Base-by-base conservation (phyloP, 2,329 filamentous ascomycete species). In the Bisporella sp. region DNA sequence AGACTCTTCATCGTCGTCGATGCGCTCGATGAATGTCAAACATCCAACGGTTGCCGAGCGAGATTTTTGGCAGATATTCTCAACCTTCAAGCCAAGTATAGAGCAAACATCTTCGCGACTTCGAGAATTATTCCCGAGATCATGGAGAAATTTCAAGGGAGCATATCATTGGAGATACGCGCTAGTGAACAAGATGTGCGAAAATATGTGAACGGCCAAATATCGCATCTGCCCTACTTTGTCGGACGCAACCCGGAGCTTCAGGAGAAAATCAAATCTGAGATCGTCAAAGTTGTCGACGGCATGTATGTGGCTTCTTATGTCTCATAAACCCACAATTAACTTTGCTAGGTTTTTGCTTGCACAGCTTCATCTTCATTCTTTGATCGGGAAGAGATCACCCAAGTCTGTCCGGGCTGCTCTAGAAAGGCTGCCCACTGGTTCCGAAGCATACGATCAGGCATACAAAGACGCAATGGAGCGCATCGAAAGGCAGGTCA, bases 401-500 rank as follows among this genome's bases (percentile, higher is more conserved):
- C 31, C 44, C 0, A 67, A 64, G 28, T 56, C 56, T 3, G 54
- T 72, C 11, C 51, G 51, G 33, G 45, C 42, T 4, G 54, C 63
- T 6, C 51, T 73, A 4, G 33, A 57, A 33, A 55, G 47, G 0
- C 49, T 73, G 0, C 54, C 62, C 0, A 61, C 43, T 40, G 65
- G 60, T 13, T 50, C 54, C 5, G 28, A 44, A 3, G 53, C 43
- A 31, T 55, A 52, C 12, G 58, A 71, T 8, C 4, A 55, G 9
- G 68, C 69, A 0, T 80, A 79, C 39, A 49, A 65, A 0, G 53
- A 68, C 0, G 67, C 69, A 0, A 71, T 77, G 61, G 35, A 68
- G 2, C 61, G 72, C 28, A 45, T 67, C 31, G 35, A 47, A 42
- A 30, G 44, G 1, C 8, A 61, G 58, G 44, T 37, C 11, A 6